phyloP scores from a whole-genome alignment of 148 eudicot species.

The Selenicereus undatus region DNA sequence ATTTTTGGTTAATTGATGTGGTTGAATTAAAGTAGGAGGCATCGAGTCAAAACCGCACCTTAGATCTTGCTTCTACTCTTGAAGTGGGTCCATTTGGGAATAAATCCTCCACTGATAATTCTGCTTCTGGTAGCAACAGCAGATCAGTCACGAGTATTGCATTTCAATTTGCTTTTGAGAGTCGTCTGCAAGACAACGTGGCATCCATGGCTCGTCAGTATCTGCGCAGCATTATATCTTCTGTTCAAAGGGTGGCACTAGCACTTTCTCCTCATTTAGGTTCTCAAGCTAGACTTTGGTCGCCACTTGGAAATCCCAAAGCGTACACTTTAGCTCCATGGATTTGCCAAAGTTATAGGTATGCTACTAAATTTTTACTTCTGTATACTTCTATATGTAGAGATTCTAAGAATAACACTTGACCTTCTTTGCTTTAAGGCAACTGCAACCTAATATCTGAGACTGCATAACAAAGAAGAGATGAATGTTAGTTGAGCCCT shows the following conservation, averaged over 20 bases:
- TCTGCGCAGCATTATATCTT: constrained; percentile 80
- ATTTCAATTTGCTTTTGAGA: constrained; percentile 92
- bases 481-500: too few species aligned
- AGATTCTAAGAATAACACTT: not conserved
- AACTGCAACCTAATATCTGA: too few species aligned
- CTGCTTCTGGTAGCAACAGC: constrained; percentile 38
- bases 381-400: too few species aligned
- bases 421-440: not conserved
- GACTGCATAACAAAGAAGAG: too few species aligned
- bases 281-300: constrained; percentile 55
- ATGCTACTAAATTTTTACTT: not conserved
- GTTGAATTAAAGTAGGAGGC: constrained; percentile 51
- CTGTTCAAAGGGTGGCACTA: constrained; percentile 94
- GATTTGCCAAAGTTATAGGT: constrained; percentile 96
- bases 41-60: constrained; percentile 87
- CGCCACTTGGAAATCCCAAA: constrained; percentile 82
- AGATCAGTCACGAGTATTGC: constrained; percentile 97
- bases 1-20: not conserved
- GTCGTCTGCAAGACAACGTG: constrained; percentile 92
- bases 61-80: constrained; percentile 96
- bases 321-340: constrained; percentile 89
- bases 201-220: constrained; percentile 94
- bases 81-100: constrained; percentile 70
- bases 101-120: constrained; percentile 45
- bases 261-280: constrained; percentile 78